A percentile compares a stretch with the other conserved stretches of the same genome.
Evolutionary conservation across 371 early-diverging fungal genomes (phyloP).

Genomic region (Dinochytrium kinnereticum): DNA sequence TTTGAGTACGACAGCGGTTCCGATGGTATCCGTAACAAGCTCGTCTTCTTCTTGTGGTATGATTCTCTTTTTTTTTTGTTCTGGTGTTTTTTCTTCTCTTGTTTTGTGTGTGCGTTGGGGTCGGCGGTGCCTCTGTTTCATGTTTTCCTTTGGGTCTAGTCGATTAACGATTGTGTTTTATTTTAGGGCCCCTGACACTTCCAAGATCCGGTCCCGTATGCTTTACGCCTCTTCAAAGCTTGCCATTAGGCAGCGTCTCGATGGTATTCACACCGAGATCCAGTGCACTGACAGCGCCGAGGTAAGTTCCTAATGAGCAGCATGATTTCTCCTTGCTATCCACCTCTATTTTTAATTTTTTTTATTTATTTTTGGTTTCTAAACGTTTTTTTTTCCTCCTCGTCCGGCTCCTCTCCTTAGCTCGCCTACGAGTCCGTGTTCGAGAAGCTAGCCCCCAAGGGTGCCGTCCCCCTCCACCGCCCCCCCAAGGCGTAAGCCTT

Average conservation of each 20-base stretch:
- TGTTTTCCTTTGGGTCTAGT: too few species aligned
- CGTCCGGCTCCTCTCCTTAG: not conserved
- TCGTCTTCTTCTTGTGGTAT: conserved; percentile 71
- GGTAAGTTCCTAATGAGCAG: too few species aligned
- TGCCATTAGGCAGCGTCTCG: conserved; percentile 75
- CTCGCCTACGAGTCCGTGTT: conserved; percentile 51
- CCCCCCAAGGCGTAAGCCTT: conserved; percentile 17
- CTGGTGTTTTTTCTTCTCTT: conserved; percentile 56
- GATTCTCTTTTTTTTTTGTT: conserved; percentile 21
- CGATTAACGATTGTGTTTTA: not conserved
- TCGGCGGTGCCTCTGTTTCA: too few species aligned
- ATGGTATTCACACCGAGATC: conserved; percentile 78
- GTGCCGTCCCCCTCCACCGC: conserved; percentile 37
- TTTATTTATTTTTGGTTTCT: not conserved
- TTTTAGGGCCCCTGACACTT: conserved; percentile 78
- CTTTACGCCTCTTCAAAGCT: conserved; percentile 90
- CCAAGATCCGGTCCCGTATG: conserved; percentile 87
- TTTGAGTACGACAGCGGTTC: conserved; percentile 71
- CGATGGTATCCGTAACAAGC: conserved; percentile 79
- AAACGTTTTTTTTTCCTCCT: not conserved
- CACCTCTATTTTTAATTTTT: too few species aligned
- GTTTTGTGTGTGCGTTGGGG: not conserved
- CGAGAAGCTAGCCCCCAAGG: conserved; percentile 50
- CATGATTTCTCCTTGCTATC: too few species aligned
- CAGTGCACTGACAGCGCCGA: conserved; percentile 84